Evolutionary conservation across 1,284 basidiomycete species (phyloP).

Genomic region (Chiua sp.): DNA sequence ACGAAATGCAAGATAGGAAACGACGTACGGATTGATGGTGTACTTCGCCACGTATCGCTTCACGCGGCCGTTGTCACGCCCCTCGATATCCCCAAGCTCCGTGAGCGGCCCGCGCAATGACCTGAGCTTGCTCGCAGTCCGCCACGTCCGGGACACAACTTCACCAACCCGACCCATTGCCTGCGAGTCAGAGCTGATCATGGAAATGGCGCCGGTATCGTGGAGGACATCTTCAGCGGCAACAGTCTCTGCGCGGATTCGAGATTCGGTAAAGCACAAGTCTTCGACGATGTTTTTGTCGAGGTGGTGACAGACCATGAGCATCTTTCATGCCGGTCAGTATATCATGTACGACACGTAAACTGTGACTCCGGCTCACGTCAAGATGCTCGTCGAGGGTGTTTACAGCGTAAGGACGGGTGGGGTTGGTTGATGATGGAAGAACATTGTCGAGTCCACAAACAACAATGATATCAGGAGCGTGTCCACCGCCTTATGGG

Average conservation of each 20-base stretch:
- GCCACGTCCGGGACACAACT: conserved; percentile 93
- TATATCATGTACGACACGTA: background rate
- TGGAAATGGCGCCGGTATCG: conserved; percentile 93
- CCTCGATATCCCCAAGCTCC: conserved; percentile 65
- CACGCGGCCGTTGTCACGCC: conserved; percentile 91
- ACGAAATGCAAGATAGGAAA: background rate
- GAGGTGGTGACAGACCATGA: conserved; percentile 96
- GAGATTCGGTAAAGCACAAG: conserved; percentile 95
- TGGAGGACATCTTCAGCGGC: conserved; percentile 98
- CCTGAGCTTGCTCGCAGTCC: conserved; percentile 96
- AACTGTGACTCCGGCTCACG: conserved; percentile 59
- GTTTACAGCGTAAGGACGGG: conserved; percentile 90
- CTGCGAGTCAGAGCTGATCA: conserved; percentile 96
- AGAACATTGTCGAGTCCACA: conserved; percentile 91
- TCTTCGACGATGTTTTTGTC: conserved; percentile 93
- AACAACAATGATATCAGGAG: conserved; percentile 97
- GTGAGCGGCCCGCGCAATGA: conserved; percentile 74
- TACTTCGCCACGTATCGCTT: conserved; percentile 98
- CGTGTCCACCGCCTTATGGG: conserved; percentile 87
- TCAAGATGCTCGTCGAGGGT: conserved; percentile 98
- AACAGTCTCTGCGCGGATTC: conserved; percentile 96
- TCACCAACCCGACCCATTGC: conserved; percentile 99
- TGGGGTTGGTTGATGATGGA: conserved; percentile 98
- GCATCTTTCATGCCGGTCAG: conserved; percentile 66
- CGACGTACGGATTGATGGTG: conserved; percentile 92